Base-by-base conservation (phyloP, 371 early-diverging fungal species). In the Mycotypha africana region DNA sequence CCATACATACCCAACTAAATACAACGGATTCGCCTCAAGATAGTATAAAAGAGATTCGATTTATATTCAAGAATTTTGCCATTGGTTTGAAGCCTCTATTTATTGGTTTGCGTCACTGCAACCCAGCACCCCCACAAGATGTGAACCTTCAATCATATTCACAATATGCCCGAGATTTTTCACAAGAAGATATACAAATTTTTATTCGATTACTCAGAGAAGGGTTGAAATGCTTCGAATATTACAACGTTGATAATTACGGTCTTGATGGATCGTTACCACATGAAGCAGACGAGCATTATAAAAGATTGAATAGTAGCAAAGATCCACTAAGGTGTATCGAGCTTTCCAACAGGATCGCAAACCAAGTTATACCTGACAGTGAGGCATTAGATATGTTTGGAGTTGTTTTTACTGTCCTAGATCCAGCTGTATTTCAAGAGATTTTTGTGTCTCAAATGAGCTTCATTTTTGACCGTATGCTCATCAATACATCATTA, bases 401-500 rank as follows among this genome's bases (percentile, higher is more conserved):
- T 70, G 88, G 91, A 1, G 79, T 85, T 20, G 82, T 92, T 2
- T 96, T 96, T 66, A 86, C 88, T 6, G 56, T 73, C 22, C 64
- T 96, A 4, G 97, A 98, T 45, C 91, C 93, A 1, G 82, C 92
- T 5, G 82, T 95, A 1, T 96, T 97, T 65, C 95, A 95, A 58
- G 99, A 98, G 51, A 85, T 98, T 2, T 90, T 97, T 56, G 70
- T 88, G 1, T 83, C 92, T 0, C 88, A 97, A 57, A 86, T 98
- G 49, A 82, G 74, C n/a, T 89, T 79, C 49, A 77, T 96, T n/a
- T 91, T 95, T 60, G 86, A 92, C 3, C 76, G 84, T n/a, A 88
- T 91, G 49, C 58, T 95, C 12, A 62, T 72, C 51, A 90, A 96
- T 58, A 78, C 84, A 2, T 79, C 89, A 10, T 65, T 95, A 9